Evolutionary conservation across 2,329 filamentous ascomycete genomes (phyloP).

Genomic region (Colletotrichum aenigma): DNA sequence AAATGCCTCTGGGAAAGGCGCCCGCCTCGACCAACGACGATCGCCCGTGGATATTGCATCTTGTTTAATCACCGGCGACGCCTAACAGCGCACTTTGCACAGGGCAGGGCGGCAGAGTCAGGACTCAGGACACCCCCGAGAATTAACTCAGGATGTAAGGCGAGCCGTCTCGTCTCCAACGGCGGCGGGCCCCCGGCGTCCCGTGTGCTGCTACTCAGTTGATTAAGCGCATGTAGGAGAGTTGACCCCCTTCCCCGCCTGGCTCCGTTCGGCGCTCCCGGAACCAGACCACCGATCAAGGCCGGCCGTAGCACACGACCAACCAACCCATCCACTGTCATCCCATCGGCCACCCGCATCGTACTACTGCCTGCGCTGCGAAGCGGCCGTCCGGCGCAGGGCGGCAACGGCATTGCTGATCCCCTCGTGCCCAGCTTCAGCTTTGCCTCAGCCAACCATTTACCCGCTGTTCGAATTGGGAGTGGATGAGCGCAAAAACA

Average conservation of each 20-base stretch:
- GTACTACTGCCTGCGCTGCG: neutral
- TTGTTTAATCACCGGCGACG: neutral
- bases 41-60: neutral
- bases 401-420: neutral
- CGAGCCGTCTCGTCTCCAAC: neutral
- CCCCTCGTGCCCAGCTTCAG: neutral
- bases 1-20: neutral
- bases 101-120: neutral
- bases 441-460: neutral
- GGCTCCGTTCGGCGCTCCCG: constrained; percentile 12
- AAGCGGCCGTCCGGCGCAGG: neutral
- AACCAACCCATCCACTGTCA: neutral
- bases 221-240: neutral
- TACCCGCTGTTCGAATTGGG: neutral
- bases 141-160: neutral
- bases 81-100: neutral
- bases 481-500: neutral
- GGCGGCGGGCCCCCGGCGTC: neutral
- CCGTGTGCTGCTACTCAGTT: neutral
- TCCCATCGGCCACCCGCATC: neutral
- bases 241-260: neutral
- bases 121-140: neutral
- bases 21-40: neutral
- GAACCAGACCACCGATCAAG: neutral
- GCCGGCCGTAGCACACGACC: neutral